Evolutionary conservation across 2,329 filamentous ascomycete species (phyloP), one percentile per base, ranked within the genome.

Genomic region (Fusarium transvaalense): DNA sequence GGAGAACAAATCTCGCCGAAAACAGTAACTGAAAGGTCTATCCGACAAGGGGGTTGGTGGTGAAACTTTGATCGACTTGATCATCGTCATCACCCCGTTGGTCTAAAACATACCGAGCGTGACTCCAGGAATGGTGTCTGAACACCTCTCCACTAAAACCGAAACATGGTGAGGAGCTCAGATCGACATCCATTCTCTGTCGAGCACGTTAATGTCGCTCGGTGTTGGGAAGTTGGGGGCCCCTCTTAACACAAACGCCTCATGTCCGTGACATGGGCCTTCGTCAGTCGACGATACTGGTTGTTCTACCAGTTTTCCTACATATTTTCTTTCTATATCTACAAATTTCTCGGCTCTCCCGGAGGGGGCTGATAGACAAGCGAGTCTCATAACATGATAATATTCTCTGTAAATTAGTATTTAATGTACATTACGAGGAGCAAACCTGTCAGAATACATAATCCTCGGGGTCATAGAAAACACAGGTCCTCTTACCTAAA

Each of bases 381-480:
- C 62, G 25, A 67, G 51, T 39, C 41, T 64, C 31, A 58, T 41
- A 37, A 32, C 37, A 45, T 53, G 56, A 67, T 60, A 67, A 69
- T 56, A 60, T 59, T 64, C 53, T 68, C 39, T 69, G 66, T 69
- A 69, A 61, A 68, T 47, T 64, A 60, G 62, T 64, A 56, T 56
- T 45, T 64, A 61, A 70, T 70, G 51, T 47, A 58, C 47, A 70
- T 50, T 48, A 66, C 38, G 37, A 59, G 34, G 54, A 53, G 32
- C 31, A 48, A 34, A 45, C 61, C 23, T 52, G 27, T 41, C 41
- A 48, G 25, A 35, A 46, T 51, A 54, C 12, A 48, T 23, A 55
- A n/a, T n/a, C n/a, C n/a, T n/a, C n/a, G n/a, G n/a, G n/a, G n/a
- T n/a, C n/a, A n/a, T n/a, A n/a, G n/a, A n/a, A n/a, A n/a, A n/a